These are phyloP conservation scores for Telfairia occidentalis DNA, from an alignment of 331 rosid genomes.

Conservation along the genomic window DNA sequence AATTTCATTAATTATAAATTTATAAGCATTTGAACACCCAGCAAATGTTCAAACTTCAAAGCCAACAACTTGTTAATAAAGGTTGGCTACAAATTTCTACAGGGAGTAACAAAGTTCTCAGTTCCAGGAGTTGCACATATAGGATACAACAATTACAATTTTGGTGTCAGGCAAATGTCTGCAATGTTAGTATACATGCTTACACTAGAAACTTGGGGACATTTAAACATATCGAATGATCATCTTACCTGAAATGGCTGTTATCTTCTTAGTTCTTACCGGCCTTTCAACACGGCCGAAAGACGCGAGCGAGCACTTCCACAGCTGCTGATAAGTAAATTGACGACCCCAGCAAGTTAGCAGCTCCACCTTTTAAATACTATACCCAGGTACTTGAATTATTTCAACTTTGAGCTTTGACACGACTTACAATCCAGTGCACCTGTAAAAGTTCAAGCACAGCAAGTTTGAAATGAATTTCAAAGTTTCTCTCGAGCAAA, in stretches of 20 bases:
- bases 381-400: not conserved
- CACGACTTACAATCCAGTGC: conserved; percentile 45
- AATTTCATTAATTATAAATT: not conserved
- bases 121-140: not conserved
- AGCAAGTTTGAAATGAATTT: not conserved
- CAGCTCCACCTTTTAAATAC: not conserved
- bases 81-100: not conserved
- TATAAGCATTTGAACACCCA: not conserved
- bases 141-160: not conserved
- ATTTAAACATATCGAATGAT: not conserved
- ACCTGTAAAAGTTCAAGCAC: conserved; percentile 32
- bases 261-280: not conserved
- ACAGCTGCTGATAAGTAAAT: not conserved
- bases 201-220: not conserved
- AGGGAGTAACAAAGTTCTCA: not conserved
- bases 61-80: not conserved
- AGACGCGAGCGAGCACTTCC: not conserved
- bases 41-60: not conserved
- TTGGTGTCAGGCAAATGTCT: not conserved
- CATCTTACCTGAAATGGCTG: not conserved
- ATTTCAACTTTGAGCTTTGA: not conserved
- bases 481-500: too few relatives aligned
- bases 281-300: not conserved
- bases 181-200: not conserved
- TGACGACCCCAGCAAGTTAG: not conserved